These are phyloP conservation scores for Cutaneotrichosporon cavernicola DNA, from an alignment of 1,284 basidiomycete genomes.

Conservation along the genomic window DNA sequence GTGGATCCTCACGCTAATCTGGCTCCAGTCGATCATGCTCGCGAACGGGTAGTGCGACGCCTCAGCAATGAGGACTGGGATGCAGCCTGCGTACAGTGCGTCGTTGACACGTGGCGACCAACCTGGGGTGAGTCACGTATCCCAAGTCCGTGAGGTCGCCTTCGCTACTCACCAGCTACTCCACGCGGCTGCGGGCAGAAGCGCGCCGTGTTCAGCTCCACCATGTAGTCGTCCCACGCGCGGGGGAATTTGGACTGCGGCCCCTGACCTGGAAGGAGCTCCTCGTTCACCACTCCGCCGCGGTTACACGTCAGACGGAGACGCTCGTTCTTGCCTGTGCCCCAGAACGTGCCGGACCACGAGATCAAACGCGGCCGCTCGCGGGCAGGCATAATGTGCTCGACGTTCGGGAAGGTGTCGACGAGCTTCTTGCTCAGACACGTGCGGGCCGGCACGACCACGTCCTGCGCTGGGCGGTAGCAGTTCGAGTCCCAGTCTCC, in stretches of 20 bases:
- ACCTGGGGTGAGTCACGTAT: constrained; percentile 26
- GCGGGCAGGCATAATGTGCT: constrained; percentile 37
- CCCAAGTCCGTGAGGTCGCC: no score
- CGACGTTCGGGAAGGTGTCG: constrained; percentile 38
- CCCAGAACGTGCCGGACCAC: constrained; percentile 53
- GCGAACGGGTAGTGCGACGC: constrained; percentile 55
- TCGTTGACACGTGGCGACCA: constrained; percentile 56
- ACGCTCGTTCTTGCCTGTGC: constrained; percentile 50
- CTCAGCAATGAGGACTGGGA: constrained; percentile 55
- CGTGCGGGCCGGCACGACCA: constrained; percentile 51
- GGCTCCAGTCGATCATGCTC: constrained; percentile 54
- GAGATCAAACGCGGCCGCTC: constrained; percentile 43
- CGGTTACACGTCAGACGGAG: constrained; percentile 47
- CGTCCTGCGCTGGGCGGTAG: constrained; percentile 52
- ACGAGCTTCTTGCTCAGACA: constrained; percentile 40
- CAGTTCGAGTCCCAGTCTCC: constrained; percentile 51
- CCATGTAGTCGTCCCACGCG: constrained; percentile 52
- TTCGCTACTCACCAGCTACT: constrained; percentile 41
- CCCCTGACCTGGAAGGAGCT: constrained; percentile 45
- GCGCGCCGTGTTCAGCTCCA: constrained; percentile 48
- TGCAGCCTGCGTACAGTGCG: constrained; percentile 57
- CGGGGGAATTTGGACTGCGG: constrained; percentile 38
- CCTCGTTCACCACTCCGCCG: constrained; percentile 42
- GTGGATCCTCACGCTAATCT: constrained; percentile 53
- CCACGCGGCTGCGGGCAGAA: constrained; percentile 56